phyloP scores from a whole-genome alignment of 441 rosid species.

The Aquilaria agallochum region DNA sequence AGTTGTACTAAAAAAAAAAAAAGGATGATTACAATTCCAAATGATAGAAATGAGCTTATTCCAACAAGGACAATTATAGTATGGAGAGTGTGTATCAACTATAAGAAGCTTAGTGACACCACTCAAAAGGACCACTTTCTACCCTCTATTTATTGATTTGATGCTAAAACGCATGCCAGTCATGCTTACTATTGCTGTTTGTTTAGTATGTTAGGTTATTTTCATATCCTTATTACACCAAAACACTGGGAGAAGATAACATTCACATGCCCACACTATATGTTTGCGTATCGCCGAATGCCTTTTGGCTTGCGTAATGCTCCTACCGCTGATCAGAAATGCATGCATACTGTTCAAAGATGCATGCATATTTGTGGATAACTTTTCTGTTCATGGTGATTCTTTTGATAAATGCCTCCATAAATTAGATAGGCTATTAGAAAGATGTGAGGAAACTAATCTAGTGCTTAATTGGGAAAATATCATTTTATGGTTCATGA shows the following conservation, averaged over 20 bases:
- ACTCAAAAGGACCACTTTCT: too few relatives aligned
- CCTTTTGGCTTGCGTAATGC: too few relatives aligned
- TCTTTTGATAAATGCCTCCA: background rate
- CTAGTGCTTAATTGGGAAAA: constrained; percentile 2
- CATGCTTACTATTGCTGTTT: background rate
- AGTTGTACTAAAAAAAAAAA: background rate
- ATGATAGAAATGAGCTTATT: background rate
- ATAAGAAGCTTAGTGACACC: too few relatives aligned
- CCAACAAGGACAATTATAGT: background rate
- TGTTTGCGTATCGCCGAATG: too few relatives aligned
- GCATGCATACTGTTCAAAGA: too few relatives aligned
- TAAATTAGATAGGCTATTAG: background rate
- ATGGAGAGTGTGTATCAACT: background rate
- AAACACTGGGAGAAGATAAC: too few relatives aligned
- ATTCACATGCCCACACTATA: too few relatives aligned
- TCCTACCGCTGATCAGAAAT: too few relatives aligned
- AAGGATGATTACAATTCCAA: background rate
- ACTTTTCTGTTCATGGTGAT: background rate
- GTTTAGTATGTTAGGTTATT: background rate
- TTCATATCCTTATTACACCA: background rate
- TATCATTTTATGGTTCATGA: constrained; percentile 6
- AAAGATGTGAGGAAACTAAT: background rate
- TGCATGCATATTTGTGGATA: background rate
- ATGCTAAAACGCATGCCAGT: background rate
- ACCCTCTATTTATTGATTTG: background rate